Base-by-base conservation (phyloP, 164 flowering plant species). In the Dillenia turbinata region DNA sequence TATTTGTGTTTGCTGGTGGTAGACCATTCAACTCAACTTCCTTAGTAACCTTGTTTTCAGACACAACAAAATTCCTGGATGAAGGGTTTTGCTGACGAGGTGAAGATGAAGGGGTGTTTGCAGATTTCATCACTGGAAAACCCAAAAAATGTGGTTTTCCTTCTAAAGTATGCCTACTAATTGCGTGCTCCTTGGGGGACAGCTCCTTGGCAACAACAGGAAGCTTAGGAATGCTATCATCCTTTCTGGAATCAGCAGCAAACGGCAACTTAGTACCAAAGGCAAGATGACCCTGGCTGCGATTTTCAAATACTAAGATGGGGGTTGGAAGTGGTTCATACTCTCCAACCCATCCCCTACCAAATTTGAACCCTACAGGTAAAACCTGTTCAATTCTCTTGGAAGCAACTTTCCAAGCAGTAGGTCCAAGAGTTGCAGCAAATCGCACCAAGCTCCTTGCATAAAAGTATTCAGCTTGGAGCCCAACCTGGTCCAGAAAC, bases 301-400 rank as follows among this genome's bases (percentile, higher is more conserved):
- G 50, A 26, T 66, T 78, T 66, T 81, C 86, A 62, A 81, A 71
- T 71, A 79, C 66, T 10, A 86, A 59, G 14, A 88, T 76, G 14
- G 96, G 83, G 26, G 88, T 88, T 46, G 86, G 84, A 69, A 81
- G 87, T 51, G 97, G 95, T 67, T 93, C 98, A 64, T 87, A 90
- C 66, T 93, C 98, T 46, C 92, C 98, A 43, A 93, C 92, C 98
- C 98, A 93, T 15, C 98, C 98, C 54, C 79, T 95, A 15, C 98
- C 97, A 73, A 79, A 89, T 71, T 85, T 87, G 61, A 62, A 67
- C 1, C 86, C 97, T 15, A 64, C 65, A 52, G 98, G 93, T 47
- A 94, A 65, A 40, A 83, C 88, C 71, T 83, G 83, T 75, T 89
- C 86, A 72, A 91, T 89, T 73, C 78, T 82, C 65, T 73, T 72